Conservation (phyloP, 1,284 basidiomycete genomes). For the Lentinula novae-zelandiae region DNA sequence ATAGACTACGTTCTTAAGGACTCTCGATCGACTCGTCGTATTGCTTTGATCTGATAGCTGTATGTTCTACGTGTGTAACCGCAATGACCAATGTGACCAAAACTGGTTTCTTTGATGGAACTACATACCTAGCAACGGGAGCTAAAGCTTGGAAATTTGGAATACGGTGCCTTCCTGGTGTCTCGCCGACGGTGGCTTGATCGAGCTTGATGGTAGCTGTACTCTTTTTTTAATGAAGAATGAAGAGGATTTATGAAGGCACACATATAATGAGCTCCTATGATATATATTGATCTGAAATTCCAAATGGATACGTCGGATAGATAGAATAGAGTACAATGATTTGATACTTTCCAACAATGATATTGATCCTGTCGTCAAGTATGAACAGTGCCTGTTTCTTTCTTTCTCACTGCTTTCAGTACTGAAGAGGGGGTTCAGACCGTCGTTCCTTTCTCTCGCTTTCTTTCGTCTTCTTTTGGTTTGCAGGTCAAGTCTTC, state of each 20-base stretch:
- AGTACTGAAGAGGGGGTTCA: not conserved
- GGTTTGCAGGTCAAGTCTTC: conserved; percentile 13
- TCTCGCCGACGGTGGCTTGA: too few species aligned
- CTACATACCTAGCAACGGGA: too few species aligned
- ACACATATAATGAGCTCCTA: not conserved
- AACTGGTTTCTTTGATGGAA: too few species aligned
- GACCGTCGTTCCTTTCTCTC: not conserved
- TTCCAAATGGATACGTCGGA: not conserved
- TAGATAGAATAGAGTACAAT: not conserved
- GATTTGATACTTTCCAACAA: not conserved
- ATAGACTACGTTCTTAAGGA: not conserved
- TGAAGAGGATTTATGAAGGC: too few species aligned
- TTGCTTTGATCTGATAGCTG: conserved; percentile 6
- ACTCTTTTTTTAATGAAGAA: not conserved
- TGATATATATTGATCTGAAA: not conserved
- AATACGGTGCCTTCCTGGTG: not conserved
- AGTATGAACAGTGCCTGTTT: not conserved
- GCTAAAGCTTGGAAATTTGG: too few species aligned
- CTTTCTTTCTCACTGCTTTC: conserved; percentile 2
- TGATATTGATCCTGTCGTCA: conserved; percentile 12
- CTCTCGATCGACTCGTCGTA: conserved; percentile 4
- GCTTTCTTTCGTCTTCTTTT: conserved; percentile 1
- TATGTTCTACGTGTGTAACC: not conserved
- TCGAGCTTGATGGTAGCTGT: not conserved
- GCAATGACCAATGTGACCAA: not conserved